These are phyloP conservation scores for Bisporella sp. DNA, from an alignment of 2,329 filamentous ascomycete genomes.

Conservation along the genomic window DNA sequence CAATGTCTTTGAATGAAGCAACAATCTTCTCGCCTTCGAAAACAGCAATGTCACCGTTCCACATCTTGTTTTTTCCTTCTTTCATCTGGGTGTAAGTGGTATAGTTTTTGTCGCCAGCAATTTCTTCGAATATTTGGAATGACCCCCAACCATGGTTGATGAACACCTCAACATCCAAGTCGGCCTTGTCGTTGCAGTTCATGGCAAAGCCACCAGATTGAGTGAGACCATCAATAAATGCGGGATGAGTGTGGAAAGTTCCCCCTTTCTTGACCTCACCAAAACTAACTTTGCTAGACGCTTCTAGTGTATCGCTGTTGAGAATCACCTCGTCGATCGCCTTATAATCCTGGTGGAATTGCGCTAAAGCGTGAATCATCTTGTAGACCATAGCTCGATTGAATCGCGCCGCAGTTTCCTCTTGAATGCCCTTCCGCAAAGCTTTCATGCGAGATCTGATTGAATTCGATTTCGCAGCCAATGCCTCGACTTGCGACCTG, in stretches of 20 bases:
- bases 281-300: background rate
- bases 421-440: too few species aligned
- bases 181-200: conserved; percentile 46
- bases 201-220: conserved; percentile 52
- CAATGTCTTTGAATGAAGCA: conserved; percentile 8
- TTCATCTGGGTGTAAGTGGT: conserved; percentile 52
- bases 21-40: conserved; percentile 32
- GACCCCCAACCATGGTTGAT: conserved; percentile 53
- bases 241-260: conserved; percentile 43
- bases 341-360: background rate
- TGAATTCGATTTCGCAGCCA: too few species aligned
- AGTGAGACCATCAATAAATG: conserved; percentile 49
- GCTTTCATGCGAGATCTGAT: too few species aligned
- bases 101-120: conserved; percentile 38
- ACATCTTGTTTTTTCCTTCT: conserved; percentile 38
- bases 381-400: background rate
- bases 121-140: conserved; percentile 40
- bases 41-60: conserved; percentile 45
- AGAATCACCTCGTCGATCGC: background rate
- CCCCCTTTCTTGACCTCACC: background rate
- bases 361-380: background rate
- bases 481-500: too few species aligned
- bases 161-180: conserved; percentile 46
- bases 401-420: too few species aligned
- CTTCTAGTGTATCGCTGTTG: background rate